These are phyloP conservation scores for Arthroderma uncinatum DNA, from an alignment of 2,329 filamentous ascomycete genomes.

Conservation along the genomic window DNA sequence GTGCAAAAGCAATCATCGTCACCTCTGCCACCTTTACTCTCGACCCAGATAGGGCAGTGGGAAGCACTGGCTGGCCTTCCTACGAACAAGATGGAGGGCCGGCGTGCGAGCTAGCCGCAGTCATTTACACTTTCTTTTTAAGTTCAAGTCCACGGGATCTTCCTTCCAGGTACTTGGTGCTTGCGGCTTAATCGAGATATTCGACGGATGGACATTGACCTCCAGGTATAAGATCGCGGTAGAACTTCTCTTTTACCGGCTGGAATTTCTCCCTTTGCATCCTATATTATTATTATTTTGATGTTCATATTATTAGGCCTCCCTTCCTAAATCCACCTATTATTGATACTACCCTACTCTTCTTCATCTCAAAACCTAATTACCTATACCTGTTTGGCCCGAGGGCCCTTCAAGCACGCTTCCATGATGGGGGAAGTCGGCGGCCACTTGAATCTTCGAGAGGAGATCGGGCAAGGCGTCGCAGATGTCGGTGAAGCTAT, in stretches of 20 bases:
- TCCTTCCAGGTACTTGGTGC: background rate
- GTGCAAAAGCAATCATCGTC: background rate
- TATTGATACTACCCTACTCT: background rate
- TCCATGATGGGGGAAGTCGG: background rate
- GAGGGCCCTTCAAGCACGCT: background rate
- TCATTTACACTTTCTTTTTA: background rate
- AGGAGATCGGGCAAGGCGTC: constrained; percentile 28
- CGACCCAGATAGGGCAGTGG: too few relatives aligned
- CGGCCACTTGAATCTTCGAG: constrained; percentile 14
- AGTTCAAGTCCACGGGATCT: constrained; percentile 1
- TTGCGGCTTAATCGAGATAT: background rate
- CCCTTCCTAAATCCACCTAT: background rate
- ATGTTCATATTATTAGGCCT: background rate
- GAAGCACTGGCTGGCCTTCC: background rate
- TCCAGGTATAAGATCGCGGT: background rate
- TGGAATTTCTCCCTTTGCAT: background rate
- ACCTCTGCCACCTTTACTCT: background rate
- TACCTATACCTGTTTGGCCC: background rate
- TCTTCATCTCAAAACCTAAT: background rate
- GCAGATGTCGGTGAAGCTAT: constrained; percentile 31
- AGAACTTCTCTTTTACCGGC: background rate
- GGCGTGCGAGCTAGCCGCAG: background rate
- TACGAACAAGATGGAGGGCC: background rate
- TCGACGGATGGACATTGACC: background rate
- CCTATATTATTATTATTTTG: background rate